phyloP scores from a whole-genome alignment of 441 rosid species.

The Viola pubescens region DNA sequence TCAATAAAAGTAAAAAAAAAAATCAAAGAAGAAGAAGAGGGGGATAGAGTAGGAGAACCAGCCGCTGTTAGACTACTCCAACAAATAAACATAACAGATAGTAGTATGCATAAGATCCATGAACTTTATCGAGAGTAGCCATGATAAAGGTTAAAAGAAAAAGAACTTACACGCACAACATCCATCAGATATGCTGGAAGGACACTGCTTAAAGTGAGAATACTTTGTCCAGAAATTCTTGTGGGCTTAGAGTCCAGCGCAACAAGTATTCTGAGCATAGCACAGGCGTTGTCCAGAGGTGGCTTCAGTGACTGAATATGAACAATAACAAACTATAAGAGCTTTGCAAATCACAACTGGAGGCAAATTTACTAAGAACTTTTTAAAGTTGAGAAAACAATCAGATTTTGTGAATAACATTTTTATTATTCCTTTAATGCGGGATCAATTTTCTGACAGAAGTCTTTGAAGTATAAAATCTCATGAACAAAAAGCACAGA shows the following conservation, averaged over 20 bases:
- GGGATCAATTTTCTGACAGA: neutral
- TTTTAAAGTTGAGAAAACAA: neutral
- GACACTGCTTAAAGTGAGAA: conserved; percentile 39
- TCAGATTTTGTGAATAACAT: neutral
- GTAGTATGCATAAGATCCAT: neutral
- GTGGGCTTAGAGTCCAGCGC: conserved; percentile 65
- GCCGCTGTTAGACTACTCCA: neutral
- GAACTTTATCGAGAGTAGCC: too few relatives aligned
- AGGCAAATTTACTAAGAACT: neutral
- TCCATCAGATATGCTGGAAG: conserved; percentile 54
- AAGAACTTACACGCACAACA: conserved; percentile 47
- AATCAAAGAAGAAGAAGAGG: neutral
- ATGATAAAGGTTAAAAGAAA: neutral
- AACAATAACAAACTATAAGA: conserved; percentile 13
- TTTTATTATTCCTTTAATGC: neutral
- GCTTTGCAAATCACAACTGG: neutral
- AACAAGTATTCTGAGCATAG: conserved; percentile 61
- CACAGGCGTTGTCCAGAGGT: conserved; percentile 56
- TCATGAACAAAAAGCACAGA: conserved; percentile 3
- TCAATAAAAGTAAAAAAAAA: neutral
- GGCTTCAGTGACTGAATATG: conserved; percentile 43
- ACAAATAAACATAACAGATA: neutral
- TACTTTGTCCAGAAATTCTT: conserved; percentile 52
- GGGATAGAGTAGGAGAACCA: neutral
- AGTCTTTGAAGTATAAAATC: neutral